Base-by-base conservation (phyloP, 2,329 filamentous ascomycete genomes). In the Colletotrichum tropicale region DNA sequence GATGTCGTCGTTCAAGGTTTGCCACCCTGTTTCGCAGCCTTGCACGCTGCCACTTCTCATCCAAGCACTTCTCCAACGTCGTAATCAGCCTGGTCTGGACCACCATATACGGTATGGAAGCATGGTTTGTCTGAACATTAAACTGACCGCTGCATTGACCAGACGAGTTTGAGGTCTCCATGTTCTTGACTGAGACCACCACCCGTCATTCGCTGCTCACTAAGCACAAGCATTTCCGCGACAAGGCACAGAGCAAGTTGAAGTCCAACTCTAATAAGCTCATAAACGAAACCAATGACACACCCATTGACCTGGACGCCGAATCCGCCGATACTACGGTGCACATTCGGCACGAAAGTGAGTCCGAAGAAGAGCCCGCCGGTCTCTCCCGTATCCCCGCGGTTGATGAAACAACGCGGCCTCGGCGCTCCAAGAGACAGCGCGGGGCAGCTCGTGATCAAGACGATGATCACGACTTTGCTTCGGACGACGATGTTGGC, bases 121-220 rank as follows among this genome's bases (percentile, higher is more conserved):
- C 32, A 38, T 21, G 38, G 56, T 62, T 62, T 66, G 67, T 36
- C 71, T 68, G 67, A 76, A 66, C 48, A 36, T 48, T 38, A 21
- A 8, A 38, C 58, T 62, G 58, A 62, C 58, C n/a, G 13, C 32
- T 30, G 34, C 34, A 43, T 52, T 55, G 8, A 62, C 56, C 80
- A 97, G 96, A 98, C 84, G 96, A 98, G 79, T 99, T 98, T 82
- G 96, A 98, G 82, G 95, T 98, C 16, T 95, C 96, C 48, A 94
- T 99, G 78, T 98, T 98, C 85, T 88, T 99, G 78, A 98, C 95
- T 61, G 95, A 98, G 83, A 94, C 94, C 9, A 93, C 91, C 67
- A 96, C 94, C 5, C 92, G 96, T 16, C 97, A 98, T 86, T 94
- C 95, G 38, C 88, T 99, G 48, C 89, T 98, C 74, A 94, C 93